Base-by-base conservation (phyloP, 2,329 filamentous ascomycete species). In the Aspergillus pseudoviridinutans region DNA sequence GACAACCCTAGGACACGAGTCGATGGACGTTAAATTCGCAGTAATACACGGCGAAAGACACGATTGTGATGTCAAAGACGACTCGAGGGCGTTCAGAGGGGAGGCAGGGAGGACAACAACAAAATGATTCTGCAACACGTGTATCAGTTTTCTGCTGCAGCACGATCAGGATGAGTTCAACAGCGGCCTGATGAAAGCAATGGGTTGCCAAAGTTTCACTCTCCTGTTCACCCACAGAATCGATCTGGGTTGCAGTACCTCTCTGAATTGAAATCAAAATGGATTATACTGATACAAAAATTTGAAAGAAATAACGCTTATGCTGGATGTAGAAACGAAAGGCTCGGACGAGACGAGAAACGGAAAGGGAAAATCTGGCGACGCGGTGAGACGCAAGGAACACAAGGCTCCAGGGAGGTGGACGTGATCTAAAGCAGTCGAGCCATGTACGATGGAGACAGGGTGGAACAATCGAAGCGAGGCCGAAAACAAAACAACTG, bases 241-340 rank as follows among this genome's bases (percentile, higher is more conserved):
- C 20, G 44, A n/a, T 17, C 44, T 46, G 52, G 49, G 49, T 38
- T 25, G 25, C 29, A 59, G 60, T 68, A 72, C 70, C 70, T 71
- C 65, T 65, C 69, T 62, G 66, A 67, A 67, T 53, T 66, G 61
- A 61, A 66, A 41, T 35, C n/a, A 3, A 58, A 49, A 35, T 64
- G 61, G 61, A 65, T 63, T 70, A 71, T 70, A 69, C 63, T 67
- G 59, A 65, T 71, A 70, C 69, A 69, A 66, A 54, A 57, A 69
- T 61, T 63, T 66, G 66, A 64, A 65, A 44, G 53, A 64, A 56
- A 57, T 59, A 55, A 57, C 60, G 62, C 59, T 63, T 57, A 47
- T 44, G 58, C 50, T 53, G 28, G 54, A 63, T 59, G 61, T 59
- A 62, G 57, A 60, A 63, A 63, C 53, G 63, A 66, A 66, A 64